A percentile compares a stretch with the other conserved stretches of the same genome.
Conservation (phyloP, 2,329 filamentous ascomycete genomes). For the Aschersonia sp. region DNA sequence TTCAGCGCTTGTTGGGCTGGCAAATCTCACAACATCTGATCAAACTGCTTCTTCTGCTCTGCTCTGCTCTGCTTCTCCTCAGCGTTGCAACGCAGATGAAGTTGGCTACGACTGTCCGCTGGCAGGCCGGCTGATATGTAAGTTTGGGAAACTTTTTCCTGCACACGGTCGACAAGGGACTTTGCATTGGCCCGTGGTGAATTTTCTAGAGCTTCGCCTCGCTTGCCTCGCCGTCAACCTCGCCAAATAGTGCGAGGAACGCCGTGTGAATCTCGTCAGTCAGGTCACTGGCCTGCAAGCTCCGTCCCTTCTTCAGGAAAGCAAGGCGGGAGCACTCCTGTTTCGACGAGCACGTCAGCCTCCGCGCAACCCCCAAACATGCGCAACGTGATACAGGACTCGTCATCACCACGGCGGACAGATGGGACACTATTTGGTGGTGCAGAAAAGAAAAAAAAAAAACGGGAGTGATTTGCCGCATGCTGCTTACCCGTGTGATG, state of each 20-base stretch:
- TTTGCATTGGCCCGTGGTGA: too few relatives aligned
- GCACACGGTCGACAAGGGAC: too few relatives aligned
- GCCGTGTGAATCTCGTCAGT: conserved; percentile 78
- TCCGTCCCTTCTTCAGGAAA: conserved; percentile 72
- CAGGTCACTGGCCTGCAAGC: conserved; percentile 82
- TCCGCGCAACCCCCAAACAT: background rate
- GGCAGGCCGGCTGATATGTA: too few relatives aligned
- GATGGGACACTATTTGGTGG: background rate
- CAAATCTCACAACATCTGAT: too few relatives aligned
- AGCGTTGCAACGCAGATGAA: too few relatives aligned
- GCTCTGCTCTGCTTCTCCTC: too few relatives aligned
- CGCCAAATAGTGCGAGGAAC: conserved; percentile 65
- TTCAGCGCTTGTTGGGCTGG: too few relatives aligned
- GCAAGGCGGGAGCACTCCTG: conserved; percentile 74
- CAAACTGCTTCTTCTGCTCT: too few relatives aligned
- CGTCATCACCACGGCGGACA: background rate
- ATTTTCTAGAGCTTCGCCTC: too few relatives aligned
- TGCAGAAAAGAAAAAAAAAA: background rate
- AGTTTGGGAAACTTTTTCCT: too few relatives aligned
- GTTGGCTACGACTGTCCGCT: too few relatives aligned
- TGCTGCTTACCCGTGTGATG: conserved; percentile 57
- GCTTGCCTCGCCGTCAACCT: too few relatives aligned
- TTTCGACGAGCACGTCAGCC: background rate
- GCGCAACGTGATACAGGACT: background rate
- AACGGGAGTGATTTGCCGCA: background rate